A percentile compares a stretch with the other conserved stretches of the same genome.
Evolutionary conservation across 805 yeast species (phyloP).

Genomic region (Kodamaea sagamina): DNA sequence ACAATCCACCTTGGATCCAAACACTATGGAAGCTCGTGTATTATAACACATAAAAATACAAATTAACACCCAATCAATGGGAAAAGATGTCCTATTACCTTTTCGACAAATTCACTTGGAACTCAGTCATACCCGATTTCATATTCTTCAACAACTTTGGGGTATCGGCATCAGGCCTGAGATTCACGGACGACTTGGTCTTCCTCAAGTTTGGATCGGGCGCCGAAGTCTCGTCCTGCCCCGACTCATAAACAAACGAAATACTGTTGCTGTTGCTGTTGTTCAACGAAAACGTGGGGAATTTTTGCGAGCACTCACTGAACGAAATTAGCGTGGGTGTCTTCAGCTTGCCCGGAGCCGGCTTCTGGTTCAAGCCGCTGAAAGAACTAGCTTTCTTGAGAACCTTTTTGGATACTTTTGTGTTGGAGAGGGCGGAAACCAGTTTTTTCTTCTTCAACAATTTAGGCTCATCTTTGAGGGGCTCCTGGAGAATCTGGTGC

Average conservation of each 20-base stretch:
- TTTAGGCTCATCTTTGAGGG: not conserved
- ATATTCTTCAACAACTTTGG: constrained; percentile 13
- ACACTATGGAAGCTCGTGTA: not conserved
- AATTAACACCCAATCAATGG: constrained; percentile 8
- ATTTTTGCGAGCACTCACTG: constrained; percentile 16
- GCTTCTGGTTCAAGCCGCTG: constrained; percentile 11
- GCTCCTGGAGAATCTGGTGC: not conserved
- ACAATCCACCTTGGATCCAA: no score
- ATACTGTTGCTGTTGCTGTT: constrained; percentile 12
- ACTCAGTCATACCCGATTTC: constrained; percentile 20
- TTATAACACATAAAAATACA: constrained; percentile 6
- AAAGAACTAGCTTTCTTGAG: constrained; percentile 17
- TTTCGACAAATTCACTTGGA: constrained; percentile 15
- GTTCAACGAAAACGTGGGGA: constrained; percentile 12
- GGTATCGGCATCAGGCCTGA: constrained; percentile 11
- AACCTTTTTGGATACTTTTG: constrained; percentile 16
- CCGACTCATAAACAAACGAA: constrained; percentile 19
- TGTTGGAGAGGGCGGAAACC: constrained; percentile 9
- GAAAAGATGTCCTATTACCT: constrained; percentile 1
- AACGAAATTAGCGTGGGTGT: constrained; percentile 12
- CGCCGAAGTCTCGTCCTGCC: constrained; percentile 13
- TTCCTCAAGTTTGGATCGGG: constrained; percentile 10
- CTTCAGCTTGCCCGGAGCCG: constrained; percentile 5
- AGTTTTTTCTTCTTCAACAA: constrained; percentile 14
- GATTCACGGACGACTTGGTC: constrained; percentile 10